A percentile compares a stretch with the other conserved stretches of the same genome.
Evolutionary conservation across 2,329 filamentous ascomycete genomes (phyloP).

Genomic region (Xylaria sp.): DNA sequence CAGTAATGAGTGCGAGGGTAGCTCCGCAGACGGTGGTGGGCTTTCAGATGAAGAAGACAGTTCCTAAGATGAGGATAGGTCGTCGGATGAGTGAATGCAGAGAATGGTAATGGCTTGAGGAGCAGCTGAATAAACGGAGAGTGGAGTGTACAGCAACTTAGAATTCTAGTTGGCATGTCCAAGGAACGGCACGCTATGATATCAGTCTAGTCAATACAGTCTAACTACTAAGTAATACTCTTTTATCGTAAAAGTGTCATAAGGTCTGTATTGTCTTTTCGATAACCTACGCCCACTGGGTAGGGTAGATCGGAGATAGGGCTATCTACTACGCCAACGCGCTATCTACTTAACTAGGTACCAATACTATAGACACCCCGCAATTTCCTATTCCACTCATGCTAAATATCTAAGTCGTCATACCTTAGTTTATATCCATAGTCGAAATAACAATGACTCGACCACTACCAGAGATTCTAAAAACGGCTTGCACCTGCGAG

Average conservation of each 20-base stretch:
- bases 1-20: neutral
- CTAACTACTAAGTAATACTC: neutral
- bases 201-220: neutral
- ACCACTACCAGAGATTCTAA: no score
- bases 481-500: no score
- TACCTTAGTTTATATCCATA: neutral
- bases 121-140: neutral
- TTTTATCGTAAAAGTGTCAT: neutral
- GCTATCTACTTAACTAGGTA: no score
- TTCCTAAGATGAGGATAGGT: neutral
- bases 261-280: neutral
- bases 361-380: neutral
- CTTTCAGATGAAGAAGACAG: neutral
- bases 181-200: neutral
- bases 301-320: neutral
- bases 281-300: neutral
- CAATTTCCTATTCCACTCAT: neutral
- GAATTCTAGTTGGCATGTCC: neutral
- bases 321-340: neutral
- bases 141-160: neutral
- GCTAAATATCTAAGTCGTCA: neutral
- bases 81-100: neutral
- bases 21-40: neutral
- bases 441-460: neutral
- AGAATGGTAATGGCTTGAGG: neutral